These are phyloP conservation scores for Penicillium pancosmium DNA, from an alignment of 495 filamentous ascomycete species.

Conservation along the genomic window DNA sequence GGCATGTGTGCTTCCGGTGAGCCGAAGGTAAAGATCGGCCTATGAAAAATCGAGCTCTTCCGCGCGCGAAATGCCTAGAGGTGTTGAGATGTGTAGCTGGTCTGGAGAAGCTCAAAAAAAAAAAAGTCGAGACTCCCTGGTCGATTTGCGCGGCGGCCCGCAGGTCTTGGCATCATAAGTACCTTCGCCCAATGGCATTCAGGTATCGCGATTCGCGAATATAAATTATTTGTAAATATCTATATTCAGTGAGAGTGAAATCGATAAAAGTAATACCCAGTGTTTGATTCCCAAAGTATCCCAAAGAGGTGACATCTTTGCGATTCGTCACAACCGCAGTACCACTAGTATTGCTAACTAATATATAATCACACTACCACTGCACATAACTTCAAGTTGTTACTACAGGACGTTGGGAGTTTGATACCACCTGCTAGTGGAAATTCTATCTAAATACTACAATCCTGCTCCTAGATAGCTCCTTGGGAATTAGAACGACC, in stretches of 20 bases:
- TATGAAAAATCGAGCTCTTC: neutral
- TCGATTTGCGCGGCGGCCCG: neutral
- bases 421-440: no score
- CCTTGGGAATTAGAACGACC: no score
- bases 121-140: neutral
- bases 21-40: neutral
- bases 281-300: no score
- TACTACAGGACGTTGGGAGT: no score
- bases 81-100: neutral
- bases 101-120: neutral
- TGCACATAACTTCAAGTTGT: no score
- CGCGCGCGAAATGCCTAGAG: neutral
- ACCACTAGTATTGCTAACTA: no score
- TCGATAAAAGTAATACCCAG: no score
- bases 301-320: no score
- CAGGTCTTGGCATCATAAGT: neutral
- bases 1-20: neutral
- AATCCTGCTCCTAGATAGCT: no score
- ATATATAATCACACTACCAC: no score
- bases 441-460: no score
- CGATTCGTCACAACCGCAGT: no score
- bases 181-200: neutral
- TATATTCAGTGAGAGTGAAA: neutral
- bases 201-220: neutral
- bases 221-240: neutral